phyloP scores from a whole-genome alignment of 2,329 filamentous ascomycete species.

The Geoglossum cookeanum region DNA sequence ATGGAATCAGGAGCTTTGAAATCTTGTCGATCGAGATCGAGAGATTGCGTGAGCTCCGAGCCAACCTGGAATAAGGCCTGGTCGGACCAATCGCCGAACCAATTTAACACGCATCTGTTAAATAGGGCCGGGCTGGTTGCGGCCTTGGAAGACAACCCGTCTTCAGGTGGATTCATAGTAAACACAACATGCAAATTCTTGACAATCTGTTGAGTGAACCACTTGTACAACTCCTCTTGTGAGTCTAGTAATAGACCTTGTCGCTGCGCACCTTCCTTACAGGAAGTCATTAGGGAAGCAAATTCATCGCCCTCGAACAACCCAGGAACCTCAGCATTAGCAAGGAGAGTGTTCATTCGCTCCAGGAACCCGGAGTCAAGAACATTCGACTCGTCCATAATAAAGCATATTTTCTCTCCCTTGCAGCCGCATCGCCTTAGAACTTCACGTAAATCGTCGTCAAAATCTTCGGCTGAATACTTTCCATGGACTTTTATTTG shows the following conservation, averaged over 20 bases:
- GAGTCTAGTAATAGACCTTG: conserved; percentile 92
- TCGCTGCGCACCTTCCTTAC: conserved; percentile 92
- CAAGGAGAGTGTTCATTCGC: conserved; percentile 95
- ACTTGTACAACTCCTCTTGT: conserved; percentile 98
- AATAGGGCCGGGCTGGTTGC: conserved; percentile 95
- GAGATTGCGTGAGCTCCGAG: conserved; percentile 84
- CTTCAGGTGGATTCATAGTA: conserved; percentile 98
- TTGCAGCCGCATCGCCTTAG: conserved; percentile 88
- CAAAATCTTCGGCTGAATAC: conserved; percentile 96
- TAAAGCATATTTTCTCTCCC: conserved; percentile 98
- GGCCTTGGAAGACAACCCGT: conserved; percentile 84
- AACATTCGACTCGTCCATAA: conserved; percentile 99
- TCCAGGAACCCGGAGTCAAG: conserved; percentile 97
- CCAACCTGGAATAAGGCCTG: conserved; percentile 97
- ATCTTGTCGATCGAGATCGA: conserved; percentile 77
- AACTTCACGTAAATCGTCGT: conserved; percentile 89
- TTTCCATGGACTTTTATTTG: conserved; percentile 99
- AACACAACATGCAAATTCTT: conserved; percentile 99
- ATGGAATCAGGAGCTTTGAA: conserved; percentile 80
- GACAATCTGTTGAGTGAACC: conserved; percentile 98
- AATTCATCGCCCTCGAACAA: conserved; percentile 98
- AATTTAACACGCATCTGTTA: conserved; percentile 98
- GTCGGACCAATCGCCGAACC: conserved; percentile 99
- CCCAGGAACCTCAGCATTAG: conserved; percentile 97
- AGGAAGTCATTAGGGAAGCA: conserved; percentile 95